Evolutionary conservation across 2,329 filamentous ascomycete species (phyloP), one percentile per base, ranked within the genome.

Genomic region (Neonectria sp.): DNA sequence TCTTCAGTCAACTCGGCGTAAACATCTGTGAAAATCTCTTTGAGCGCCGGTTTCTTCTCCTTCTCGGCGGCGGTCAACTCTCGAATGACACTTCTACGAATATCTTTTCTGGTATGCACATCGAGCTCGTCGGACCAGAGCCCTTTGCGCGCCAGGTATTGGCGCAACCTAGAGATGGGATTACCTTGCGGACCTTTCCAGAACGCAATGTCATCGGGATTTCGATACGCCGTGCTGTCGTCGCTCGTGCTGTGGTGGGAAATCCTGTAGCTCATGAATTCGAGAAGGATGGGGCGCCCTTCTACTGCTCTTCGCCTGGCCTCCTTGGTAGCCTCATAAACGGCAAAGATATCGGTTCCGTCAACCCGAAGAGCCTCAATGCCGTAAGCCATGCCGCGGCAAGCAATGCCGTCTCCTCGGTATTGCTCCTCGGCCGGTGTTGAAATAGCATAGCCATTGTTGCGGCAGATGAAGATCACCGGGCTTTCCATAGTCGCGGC

Each of bases 401-500:
- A 92, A 4, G 93, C 93, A 71, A 96, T 95, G 7, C 93, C 93
- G 73, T 96, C 93, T 9, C 93, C 93, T 4, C 92, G 89, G 79
- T 96, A 96, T 75, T 96, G 93, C 75, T 96, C 93, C 4, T 94
- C 83, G 0, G 93, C 95, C 0, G 93, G 93, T 0, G 93, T 95
- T 1, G 90, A 93, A 68, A 96, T 96, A 6, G 93, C 93, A 75
- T 93, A 96, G 1, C 93, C 93, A 75, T 96, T 96, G 79, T 96
- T 96, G 29, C 93, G 88, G 81, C 93, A 96, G 65, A 96, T 89
- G 82, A 95, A 96, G 49, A 96, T 85, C 1, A 93, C 90, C 0
- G 93, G 93, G 65, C 93, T 94, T 12, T 91, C 90, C 15, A 93
- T 86, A 0, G 93, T 95, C 0, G 93, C 93, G 5, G 93, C 93